phyloP scores from a whole-genome alignment of 805 yeast genomes.

The Starmerella etchellsii region DNA sequence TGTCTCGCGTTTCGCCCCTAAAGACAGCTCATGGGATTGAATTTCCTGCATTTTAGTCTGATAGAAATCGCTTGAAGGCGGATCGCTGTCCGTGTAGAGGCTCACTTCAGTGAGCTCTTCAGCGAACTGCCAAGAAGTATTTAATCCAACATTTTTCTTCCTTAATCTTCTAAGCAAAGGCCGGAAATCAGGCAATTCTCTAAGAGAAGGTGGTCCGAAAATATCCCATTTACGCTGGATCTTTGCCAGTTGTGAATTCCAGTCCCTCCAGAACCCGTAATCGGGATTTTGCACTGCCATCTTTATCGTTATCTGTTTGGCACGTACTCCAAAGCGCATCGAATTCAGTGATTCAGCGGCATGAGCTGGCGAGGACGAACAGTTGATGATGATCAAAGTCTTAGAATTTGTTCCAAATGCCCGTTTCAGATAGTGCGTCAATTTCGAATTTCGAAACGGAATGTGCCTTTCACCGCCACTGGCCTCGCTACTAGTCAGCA shows the following conservation, averaged over 20 bases:
- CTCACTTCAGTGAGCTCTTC: too few species aligned
- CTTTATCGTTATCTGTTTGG: conserved; percentile 23
- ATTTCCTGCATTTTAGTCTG: too few species aligned
- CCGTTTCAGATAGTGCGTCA: conserved; percentile 64
- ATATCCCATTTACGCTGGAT: neutral
- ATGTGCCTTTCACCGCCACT: conserved; percentile 31
- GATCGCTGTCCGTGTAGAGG: too few species aligned
- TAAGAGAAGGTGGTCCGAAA: neutral
- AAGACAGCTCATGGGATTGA: too few species aligned
- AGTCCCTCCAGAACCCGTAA: neutral
- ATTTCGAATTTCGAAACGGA: conserved; percentile 65
- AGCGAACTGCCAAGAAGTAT: too few species aligned
- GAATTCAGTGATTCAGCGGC: conserved; percentile 57
- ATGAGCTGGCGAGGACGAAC: conserved; percentile 49
- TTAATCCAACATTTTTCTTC: too few species aligned
- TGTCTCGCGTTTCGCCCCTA: too few species aligned
- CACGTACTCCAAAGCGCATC: conserved; percentile 62
- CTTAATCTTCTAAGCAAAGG: too few species aligned
- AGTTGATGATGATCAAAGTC: conserved; percentile 57
- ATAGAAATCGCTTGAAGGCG: too few species aligned
- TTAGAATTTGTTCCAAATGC: conserved; percentile 71
- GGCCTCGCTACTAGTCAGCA: conserved; percentile 29
- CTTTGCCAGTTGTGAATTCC: neutral
- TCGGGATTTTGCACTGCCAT: neutral
- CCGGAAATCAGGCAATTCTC: too few species aligned